phyloP scores from a whole-genome alignment of 148 eudicot species.

The Spergularia marina region DNA sequence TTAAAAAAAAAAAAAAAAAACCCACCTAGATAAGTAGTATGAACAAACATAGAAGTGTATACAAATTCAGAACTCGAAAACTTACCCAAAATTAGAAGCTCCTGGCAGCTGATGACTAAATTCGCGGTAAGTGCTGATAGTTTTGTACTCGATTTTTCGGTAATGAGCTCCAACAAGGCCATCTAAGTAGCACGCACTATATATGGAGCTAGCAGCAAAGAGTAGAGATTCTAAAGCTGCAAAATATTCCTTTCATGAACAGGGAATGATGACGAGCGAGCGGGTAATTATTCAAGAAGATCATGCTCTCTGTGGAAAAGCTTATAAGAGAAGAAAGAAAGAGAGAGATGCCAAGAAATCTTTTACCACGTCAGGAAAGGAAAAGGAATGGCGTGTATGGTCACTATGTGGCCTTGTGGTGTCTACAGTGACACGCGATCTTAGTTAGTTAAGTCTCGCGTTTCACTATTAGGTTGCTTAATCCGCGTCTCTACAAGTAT shows the following conservation, averaged over 20 bases:
- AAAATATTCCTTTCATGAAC: slow-evolving; percentile 15
- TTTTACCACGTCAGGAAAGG: slow-evolving; percentile 35
- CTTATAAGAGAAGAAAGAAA: background rate
- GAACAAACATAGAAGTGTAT: background rate
- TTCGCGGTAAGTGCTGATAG: background rate
- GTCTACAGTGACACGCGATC: slow-evolving; percentile 28
- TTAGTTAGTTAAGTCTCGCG: background rate
- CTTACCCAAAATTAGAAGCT: slow-evolving; percentile 3
- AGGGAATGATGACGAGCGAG: slow-evolving; percentile 14
- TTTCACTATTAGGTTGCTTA: too few species aligned
- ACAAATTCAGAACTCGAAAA: background rate
- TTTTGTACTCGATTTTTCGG: background rate
- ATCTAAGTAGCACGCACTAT: background rate
- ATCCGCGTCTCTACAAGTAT: background rate
- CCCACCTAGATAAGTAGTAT: background rate
- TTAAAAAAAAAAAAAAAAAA: background rate
- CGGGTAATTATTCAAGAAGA: slow-evolving; percentile 26
- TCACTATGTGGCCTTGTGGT: slow-evolving; percentile 39
- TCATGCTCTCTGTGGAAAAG: slow-evolving; percentile 18
- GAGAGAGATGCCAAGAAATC: slow-evolving; percentile 27
- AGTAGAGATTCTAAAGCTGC: slow-evolving; percentile 18
- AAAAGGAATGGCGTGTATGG: slow-evolving; percentile 32
- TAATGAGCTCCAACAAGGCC: background rate
- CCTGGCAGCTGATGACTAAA: background rate
- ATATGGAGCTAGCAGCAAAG: background rate